Evolutionary conservation across 1,139 yeast species (phyloP).

Genomic region (Candida pseudoviswanathii): DNA sequence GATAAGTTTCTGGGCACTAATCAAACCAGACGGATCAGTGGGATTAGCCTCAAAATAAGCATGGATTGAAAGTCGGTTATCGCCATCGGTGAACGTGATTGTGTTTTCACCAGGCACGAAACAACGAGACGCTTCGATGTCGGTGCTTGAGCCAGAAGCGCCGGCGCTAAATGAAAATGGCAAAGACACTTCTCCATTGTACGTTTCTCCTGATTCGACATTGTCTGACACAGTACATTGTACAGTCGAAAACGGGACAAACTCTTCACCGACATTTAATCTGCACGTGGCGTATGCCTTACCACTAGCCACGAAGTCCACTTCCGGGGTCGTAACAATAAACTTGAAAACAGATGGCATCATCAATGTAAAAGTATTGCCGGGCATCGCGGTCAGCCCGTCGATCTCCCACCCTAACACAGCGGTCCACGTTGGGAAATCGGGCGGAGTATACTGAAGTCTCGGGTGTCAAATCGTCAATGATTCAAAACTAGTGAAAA

Average conservation of each 20-base stretch:
- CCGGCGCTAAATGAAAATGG: slow-evolving; percentile 33
- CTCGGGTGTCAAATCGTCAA: not conserved
- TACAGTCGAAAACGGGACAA: slow-evolving; percentile 26
- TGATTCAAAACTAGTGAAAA: slow-evolving; percentile 1
- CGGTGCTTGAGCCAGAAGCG: slow-evolving; percentile 19
- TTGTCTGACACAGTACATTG: slow-evolving; percentile 23
- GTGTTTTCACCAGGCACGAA: slow-evolving; percentile 27
- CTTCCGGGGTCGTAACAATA: slow-evolving; percentile 15
- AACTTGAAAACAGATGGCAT: slow-evolving; percentile 30
- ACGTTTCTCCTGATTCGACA: slow-evolving; percentile 7
- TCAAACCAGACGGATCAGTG: not conserved
- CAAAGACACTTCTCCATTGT: slow-evolving; percentile 19
- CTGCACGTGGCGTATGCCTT: slow-evolving; percentile 29
- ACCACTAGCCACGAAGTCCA: slow-evolving; percentile 25
- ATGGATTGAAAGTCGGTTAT: slow-evolving; percentile 18
- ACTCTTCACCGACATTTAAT: slow-evolving; percentile 22
- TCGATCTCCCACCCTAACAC: slow-evolving; percentile 26
- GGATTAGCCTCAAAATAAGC: slow-evolving; percentile 17
- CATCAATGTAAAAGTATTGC: slow-evolving; percentile 28
- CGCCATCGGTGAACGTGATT: slow-evolving; percentile 30
- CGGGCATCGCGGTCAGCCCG: slow-evolving; percentile 20
- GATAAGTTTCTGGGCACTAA: not conserved
- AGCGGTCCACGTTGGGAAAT: slow-evolving; percentile 26
- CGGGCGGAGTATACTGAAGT: slow-evolving; percentile 20
- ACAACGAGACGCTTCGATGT: slow-evolving; percentile 21